Conservation (phyloP, 306 rosid species). For the Inga laurina region DNA sequence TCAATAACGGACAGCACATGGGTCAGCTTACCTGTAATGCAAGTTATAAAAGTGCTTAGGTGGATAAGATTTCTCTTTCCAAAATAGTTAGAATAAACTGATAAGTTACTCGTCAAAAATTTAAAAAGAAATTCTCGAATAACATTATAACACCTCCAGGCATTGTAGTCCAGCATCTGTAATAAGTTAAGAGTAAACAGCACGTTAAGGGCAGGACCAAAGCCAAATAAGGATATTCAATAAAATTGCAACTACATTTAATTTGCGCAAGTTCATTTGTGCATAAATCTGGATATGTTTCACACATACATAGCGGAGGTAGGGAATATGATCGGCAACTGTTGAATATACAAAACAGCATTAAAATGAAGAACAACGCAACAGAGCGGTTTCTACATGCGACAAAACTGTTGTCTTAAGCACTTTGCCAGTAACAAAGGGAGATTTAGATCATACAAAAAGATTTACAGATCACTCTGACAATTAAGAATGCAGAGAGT, state of each 20-base stretch:
- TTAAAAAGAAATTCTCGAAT: conserved; percentile 3
- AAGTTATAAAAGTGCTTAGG: conserved; percentile 23
- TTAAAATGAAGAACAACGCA: too few species aligned
- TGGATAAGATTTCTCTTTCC: conserved; percentile 24
- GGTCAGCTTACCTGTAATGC: not conserved
- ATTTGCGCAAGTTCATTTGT: not conserved
- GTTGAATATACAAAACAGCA: not conserved
- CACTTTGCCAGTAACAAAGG: too few species aligned
- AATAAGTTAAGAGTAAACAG: conserved; percentile 16
- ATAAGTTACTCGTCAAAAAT: conserved; percentile 26
- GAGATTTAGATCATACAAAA: too few species aligned
- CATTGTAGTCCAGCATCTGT: conserved; percentile 93
- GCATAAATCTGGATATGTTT: not conserved
- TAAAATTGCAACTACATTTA: not conserved
- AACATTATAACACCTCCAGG: conserved; percentile 66
- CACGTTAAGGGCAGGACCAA: conserved; percentile 24
- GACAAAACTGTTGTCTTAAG: too few species aligned
- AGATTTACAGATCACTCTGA: too few species aligned
- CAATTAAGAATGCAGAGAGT: too few species aligned
- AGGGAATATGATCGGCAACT: not conserved
- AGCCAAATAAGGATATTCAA: not conserved
- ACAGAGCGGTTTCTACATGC: too few species aligned
- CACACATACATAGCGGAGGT: not conserved
- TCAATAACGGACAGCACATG: conserved; percentile 62
- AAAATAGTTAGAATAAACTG: conserved; percentile 2